Percentiles rank a stretch among this genome's conserved stretches.
Evolutionary conservation across 306 rosid species (phyloP).

Genomic region (Cucurbita moschata): DNA sequence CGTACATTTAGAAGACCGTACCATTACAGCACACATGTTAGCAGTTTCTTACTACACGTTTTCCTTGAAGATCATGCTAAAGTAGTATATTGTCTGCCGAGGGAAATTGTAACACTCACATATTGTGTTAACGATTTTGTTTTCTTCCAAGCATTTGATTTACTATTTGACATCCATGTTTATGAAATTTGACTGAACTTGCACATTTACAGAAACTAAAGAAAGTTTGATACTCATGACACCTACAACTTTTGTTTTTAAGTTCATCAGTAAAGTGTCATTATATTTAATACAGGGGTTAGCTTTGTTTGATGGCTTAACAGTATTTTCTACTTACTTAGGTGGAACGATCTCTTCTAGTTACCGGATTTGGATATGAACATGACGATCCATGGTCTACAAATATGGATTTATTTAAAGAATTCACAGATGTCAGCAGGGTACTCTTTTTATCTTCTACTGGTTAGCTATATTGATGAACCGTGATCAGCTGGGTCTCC

Average conservation of each 20-base stretch:
- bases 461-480: not conserved
- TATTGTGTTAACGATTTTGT: not conserved
- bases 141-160: not conserved
- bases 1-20: not conserved
- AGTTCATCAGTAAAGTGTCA: not conserved
- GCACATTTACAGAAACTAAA: not conserved
- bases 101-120: not conserved
- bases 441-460: constrained; percentile 19
- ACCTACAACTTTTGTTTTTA: not conserved
- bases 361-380: constrained; percentile 95
- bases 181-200: not conserved
- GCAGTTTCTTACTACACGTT: not conserved
- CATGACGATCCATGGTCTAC: constrained; percentile 91
- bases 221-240: not conserved
- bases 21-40: not conserved
- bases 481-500: not conserved
- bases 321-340: constrained; percentile 16
- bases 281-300: not conserved
- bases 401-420: constrained; percentile 71
- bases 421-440: constrained; percentile 94
- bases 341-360: constrained; percentile 85
- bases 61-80: not conserved
- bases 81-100: not conserved
- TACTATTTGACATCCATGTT: not conserved
- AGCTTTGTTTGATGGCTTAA: not conserved